Base-by-base conservation (phyloP, 352 stramenopile species). In the Globisporangium splendens region DNA sequence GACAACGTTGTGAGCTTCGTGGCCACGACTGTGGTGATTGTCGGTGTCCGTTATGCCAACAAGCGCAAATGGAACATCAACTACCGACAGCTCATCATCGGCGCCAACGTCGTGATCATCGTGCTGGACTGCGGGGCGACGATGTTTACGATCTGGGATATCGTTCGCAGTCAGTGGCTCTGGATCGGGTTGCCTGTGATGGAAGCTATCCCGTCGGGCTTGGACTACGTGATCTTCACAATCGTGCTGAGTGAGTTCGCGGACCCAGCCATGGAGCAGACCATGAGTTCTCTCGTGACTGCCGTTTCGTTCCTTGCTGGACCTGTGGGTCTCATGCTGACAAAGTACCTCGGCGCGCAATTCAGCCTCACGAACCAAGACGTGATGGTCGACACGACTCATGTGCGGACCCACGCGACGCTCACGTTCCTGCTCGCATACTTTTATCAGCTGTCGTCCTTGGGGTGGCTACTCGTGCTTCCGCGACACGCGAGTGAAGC, bases 111-210 rank as follows among this genome's bases (percentile, higher is more conserved):
- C 11, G 48, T 68, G 8, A 43, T 76, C 14, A 20, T 89, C 3
- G 28, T 65, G 13, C 46, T 86, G 21, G 79, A 89, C 61, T 72
- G 61, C 21, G 61, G 62, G 6, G 61, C 64, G 2, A 82, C 68
- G 11, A 60, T 89, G 49, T 71, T 87, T 24, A 83, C 76, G 33
- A 77, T 83, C 46, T 89, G 76, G 76, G 51, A 74, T 24, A 41
- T 87, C 50, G 66, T 86, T 3, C 70, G 78, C 22, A 86, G 59
- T 38, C 76, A 86, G 50, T 89, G 72, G 76, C 66, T 89, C 43
- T 89, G 70, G 72, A 77, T 86, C 44, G 79, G 79, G 10, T 50
- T 86, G 35, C 68, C 79, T 0, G 64, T 89, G 21, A 71, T 85
- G 58, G 76, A 89, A 49, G 62, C 65, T 14, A 73, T 87, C 22